phyloP scores from a whole-genome alignment of 164 flowering plant species.

The Berberis vulgaris region DNA sequence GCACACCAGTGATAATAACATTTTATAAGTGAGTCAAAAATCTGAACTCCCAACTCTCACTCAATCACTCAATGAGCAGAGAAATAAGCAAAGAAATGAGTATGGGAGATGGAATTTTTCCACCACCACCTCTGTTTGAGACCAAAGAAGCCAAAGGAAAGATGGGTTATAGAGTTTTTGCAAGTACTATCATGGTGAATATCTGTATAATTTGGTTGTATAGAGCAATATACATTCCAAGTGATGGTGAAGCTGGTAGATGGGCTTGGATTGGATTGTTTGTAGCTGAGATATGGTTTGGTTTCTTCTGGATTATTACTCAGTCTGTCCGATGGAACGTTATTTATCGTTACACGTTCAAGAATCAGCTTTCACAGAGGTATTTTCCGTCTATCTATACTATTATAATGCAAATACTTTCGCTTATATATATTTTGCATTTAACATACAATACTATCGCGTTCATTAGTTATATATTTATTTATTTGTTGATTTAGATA shows the following conservation, averaged over 20 bases:
- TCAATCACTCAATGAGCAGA: too few species aligned
- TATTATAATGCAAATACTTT: too few species aligned
- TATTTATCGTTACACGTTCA: constrained; percentile 20
- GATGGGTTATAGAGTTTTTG: constrained; percentile 4
- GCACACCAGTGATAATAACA: too few species aligned
- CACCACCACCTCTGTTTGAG: constrained; percentile 10
- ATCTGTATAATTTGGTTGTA: constrained; percentile 19
- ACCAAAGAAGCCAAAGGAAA: constrained; percentile 13
- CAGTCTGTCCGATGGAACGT: constrained; percentile 19
- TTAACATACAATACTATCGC: too few species aligned
- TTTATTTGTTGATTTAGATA: constrained; percentile 5
- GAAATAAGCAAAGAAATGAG: too few species aligned
- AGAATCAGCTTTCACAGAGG: constrained; percentile 28
- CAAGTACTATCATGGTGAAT: constrained; percentile 15
- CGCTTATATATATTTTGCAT: too few species aligned
- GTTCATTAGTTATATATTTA: not conserved
- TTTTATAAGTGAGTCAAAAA: too few species aligned
- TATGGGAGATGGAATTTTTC: too few species aligned
- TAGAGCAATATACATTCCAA: constrained; percentile 18
- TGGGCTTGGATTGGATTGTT: constrained; percentile 27
- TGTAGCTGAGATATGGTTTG: constrained; percentile 25
- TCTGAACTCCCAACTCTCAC: too few species aligned
- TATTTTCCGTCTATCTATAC: not conserved
- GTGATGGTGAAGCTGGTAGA: not conserved
- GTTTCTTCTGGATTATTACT: constrained; percentile 22